A percentile compares a stretch with the other conserved stretches of the same genome.
Evolutionary conservation across 1,139 yeast genomes (phyloP).

Genomic region (Debaryomyces robertsiae): DNA sequence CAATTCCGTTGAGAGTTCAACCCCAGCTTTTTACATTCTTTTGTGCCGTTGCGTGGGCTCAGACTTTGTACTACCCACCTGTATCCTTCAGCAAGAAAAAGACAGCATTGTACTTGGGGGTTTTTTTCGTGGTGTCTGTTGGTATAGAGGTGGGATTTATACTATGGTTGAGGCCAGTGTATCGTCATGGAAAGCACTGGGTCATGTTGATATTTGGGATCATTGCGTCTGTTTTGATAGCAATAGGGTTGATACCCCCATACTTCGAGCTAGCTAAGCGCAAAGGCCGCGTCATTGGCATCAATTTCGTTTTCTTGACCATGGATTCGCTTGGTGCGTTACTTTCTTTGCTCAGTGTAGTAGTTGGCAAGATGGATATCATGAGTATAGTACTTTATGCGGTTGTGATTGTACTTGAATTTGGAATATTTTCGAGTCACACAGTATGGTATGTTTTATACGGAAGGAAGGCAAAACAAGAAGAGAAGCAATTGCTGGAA

Average conservation of each 20-base stretch:
- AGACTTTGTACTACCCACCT: slow-evolving; percentile 83
- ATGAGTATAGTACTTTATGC: slow-evolving; percentile 79
- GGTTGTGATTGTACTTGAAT: slow-evolving; percentile 69
- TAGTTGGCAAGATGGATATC: slow-evolving; percentile 64
- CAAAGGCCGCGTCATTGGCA: slow-evolving; percentile 82
- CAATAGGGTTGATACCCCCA: slow-evolving; percentile 83
- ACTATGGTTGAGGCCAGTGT: slow-evolving; percentile 66
- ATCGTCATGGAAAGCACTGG: slow-evolving; percentile 66
- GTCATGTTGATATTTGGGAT: slow-evolving; percentile 80
- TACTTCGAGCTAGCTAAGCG: slow-evolving; percentile 82
- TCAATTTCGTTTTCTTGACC: slow-evolving; percentile 77
- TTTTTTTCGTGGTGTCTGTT: slow-evolving; percentile 48
- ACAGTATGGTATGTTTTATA: slow-evolving; percentile 68
- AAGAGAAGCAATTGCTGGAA: slow-evolving; percentile 10
- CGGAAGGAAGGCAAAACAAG: slow-evolving; percentile 31
- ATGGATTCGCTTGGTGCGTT: slow-evolving; percentile 84
- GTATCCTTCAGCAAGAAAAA: slow-evolving; percentile 38
- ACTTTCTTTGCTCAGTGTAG: slow-evolving; percentile 66
- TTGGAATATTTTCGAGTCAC: slow-evolving; percentile 76
- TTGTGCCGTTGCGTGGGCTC: slow-evolving; percentile 69
- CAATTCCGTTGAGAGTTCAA: slow-evolving; percentile 78
- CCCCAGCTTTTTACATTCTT: slow-evolving; percentile 83
- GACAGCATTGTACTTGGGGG: slow-evolving; percentile 36
- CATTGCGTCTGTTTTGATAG: slow-evolving; percentile 73
- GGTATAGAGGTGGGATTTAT: slow-evolving; percentile 74